Base-by-base conservation (phyloP, 768 basidiomycete genomes). In the Tephrocybe sp. region DNA sequence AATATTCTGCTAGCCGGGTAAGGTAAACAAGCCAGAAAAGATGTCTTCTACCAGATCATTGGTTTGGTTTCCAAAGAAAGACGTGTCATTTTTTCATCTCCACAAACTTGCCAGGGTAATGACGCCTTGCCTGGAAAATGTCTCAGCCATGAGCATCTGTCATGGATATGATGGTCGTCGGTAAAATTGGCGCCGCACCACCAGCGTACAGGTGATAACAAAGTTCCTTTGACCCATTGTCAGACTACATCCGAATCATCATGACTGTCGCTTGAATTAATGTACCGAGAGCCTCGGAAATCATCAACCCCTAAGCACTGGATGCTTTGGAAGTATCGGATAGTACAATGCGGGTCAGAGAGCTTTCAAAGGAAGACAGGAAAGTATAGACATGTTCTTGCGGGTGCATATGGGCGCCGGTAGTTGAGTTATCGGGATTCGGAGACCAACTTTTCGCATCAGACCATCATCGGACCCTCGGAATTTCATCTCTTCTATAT, bases 111-210 rank as follows among this genome's bases (percentile, higher is more conserved):
- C n/a, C n/a, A n/a, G n/a, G 25, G 30, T 26, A 15, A 11, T 36
- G 44, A 47, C n/a, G n/a, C n/a, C n/a, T n/a, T 47, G 18, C 12
- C n/a, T 26, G 15, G 8, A 31, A 44, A 15, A 16, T 21, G 27
- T 16, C 18, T 45, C 13, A 38, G 4, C 34, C 11, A 18, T 25
- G 13, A 30, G 25, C 41, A 51, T n/a, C 49, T 44, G 49, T 43
- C 44, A 51, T 42, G 36, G 39, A 47, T 49, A 44, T 12, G 35
- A 32, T 37, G 28, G 39, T 46, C 25, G 39, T 30, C 22, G 39
- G 31, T n/a, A n/a, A n/a, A n/a, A n/a, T n/a, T n/a, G n/a, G n/a
- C n/a, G n/a, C n/a, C n/a, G n/a, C 30, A 45, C 31, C 47, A 49
- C 36, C 18, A 32, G 13, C 26, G 16, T 25, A 31, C 9, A 38